Percentiles rank a stretch among this genome's conserved stretches.
Evolutionary conservation across 768 basidiomycete species (phyloP).

Genomic region (Leccinum incarnatum): DNA sequence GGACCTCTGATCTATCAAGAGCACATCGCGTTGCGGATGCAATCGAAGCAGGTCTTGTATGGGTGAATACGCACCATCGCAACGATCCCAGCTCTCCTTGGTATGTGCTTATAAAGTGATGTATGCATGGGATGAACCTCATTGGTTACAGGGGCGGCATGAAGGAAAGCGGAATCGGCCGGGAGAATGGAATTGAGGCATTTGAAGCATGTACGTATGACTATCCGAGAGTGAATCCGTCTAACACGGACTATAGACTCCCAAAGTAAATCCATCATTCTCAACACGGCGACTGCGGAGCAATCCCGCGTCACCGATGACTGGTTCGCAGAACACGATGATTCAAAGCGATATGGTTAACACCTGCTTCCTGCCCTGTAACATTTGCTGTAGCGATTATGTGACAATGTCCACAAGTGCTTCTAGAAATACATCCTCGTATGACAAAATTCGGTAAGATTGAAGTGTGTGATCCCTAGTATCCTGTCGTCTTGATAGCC

Average conservation of each 20-base stretch:
- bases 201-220: constrained; percentile 64
- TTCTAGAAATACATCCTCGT: constrained; percentile 17
- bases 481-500: constrained; percentile 54
- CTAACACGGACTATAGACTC: constrained; percentile 51
- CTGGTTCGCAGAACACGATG: constrained; percentile 67
- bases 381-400: not conserved
- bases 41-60: constrained; percentile 76
- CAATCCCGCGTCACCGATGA: constrained; percentile 63
- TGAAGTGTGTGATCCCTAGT: not conserved
- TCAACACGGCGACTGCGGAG: constrained; percentile 65
- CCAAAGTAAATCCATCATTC: constrained; percentile 78
- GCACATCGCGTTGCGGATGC: constrained; percentile 71
- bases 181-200: constrained; percentile 85
- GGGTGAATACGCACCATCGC: constrained; percentile 88
- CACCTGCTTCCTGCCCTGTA: not conserved
- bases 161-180: constrained; percentile 85
- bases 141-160: constrained; percentile 68
- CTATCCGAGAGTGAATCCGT: not conserved
- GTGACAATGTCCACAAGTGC: not conserved
- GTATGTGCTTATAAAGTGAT: constrained; percentile 34
- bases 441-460: constrained; percentile 5
- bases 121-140: constrained; percentile 4
- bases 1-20: constrained; percentile 71
- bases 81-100: constrained; percentile 90
- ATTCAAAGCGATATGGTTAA: constrained; percentile 66